Evolutionary conservation across 305 asterid genomes (phyloP).

Genomic region (Fraxinus paxiana): DNA sequence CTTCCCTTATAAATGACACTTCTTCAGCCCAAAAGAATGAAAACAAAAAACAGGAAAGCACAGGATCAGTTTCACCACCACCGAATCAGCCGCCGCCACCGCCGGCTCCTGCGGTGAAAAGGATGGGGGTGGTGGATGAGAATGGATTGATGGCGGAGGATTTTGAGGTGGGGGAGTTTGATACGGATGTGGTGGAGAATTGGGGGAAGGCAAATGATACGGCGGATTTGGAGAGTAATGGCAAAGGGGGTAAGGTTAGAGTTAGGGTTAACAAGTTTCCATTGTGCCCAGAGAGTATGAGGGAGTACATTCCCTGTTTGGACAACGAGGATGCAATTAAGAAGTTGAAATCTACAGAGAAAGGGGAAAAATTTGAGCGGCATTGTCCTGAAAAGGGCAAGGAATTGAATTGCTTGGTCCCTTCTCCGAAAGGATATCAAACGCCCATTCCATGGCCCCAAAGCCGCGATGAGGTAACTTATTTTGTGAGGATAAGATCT

Average conservation of each 20-base stretch:
- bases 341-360: constrained; percentile 53
- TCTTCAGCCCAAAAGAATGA: not conserved
- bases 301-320: constrained; percentile 87
- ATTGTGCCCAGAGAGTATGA: constrained; percentile 57
- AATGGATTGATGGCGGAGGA: constrained; percentile 68
- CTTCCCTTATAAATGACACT: constrained; percentile 46
- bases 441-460: constrained; percentile 76
- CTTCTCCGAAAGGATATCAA: constrained; percentile 77
- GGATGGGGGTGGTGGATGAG: constrained; percentile 87
- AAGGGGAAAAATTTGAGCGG: constrained; percentile 80
- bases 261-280: constrained; percentile 55
- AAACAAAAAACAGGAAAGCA: not conserved
- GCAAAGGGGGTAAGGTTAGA: constrained; percentile 33
- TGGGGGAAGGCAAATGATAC: constrained; percentile 51
- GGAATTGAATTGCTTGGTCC: constrained; percentile 73
- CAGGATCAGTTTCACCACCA: constrained; percentile 32
- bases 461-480: constrained; percentile 81
- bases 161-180: constrained; percentile 75
- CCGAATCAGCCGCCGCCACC: constrained; percentile 27
- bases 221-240: constrained; percentile 36
- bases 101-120: constrained; percentile 46
- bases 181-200: constrained; percentile 58
- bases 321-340: constrained; percentile 71
- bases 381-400: constrained; percentile 74
- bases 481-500: not conserved